phyloP scores from a whole-genome alignment of 1,284 basidiomycete genomes.

The Puccinia sorghi region DNA sequence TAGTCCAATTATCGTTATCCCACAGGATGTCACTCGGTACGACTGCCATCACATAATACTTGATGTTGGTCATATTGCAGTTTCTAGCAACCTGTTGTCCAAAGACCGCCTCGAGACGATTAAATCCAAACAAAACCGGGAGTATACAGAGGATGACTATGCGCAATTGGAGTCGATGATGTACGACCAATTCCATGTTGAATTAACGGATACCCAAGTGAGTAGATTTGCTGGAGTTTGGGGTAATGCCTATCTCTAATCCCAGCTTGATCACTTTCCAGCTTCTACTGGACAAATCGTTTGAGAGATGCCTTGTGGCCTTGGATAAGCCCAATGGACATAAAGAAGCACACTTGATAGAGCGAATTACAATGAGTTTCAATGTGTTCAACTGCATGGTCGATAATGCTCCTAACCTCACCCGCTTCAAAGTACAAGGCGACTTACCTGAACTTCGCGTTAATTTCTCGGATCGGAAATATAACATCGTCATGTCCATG shows the following conservation, averaged over 20 bases:
- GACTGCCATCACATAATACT: conserved; percentile 84
- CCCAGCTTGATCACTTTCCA: conserved; percentile 58
- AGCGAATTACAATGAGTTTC: conserved; percentile 88
- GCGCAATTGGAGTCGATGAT: conserved; percentile 84
- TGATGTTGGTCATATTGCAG: conserved; percentile 94
- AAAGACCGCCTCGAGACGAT: conserved; percentile 79
- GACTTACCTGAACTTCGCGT: conserved; percentile 83
- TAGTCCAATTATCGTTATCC: conserved; percentile 88
- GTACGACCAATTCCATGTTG: conserved; percentile 90
- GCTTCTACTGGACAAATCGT: conserved; percentile 85
- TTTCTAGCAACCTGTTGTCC: conserved; percentile 84
- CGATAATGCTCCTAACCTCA: conserved; percentile 77
- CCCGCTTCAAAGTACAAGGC: conserved; percentile 89
- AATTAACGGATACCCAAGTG: conserved; percentile 86
- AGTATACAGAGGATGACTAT: conserved; percentile 89
- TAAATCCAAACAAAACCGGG: conserved; percentile 78
- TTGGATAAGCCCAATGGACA: conserved; percentile 62
- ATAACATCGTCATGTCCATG: conserved; percentile 88
- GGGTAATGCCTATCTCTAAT: background rate
- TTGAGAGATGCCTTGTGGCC: conserved; percentile 78
- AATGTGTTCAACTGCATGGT: conserved; percentile 93
- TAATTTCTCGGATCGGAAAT: conserved; percentile 95
- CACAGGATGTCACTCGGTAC: conserved; percentile 75
- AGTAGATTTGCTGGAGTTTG: background rate
- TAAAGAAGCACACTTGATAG: conserved; percentile 77